Conservation (phyloP, 495 filamentous ascomycete genomes). For the Tetracladium setigerum region DNA sequence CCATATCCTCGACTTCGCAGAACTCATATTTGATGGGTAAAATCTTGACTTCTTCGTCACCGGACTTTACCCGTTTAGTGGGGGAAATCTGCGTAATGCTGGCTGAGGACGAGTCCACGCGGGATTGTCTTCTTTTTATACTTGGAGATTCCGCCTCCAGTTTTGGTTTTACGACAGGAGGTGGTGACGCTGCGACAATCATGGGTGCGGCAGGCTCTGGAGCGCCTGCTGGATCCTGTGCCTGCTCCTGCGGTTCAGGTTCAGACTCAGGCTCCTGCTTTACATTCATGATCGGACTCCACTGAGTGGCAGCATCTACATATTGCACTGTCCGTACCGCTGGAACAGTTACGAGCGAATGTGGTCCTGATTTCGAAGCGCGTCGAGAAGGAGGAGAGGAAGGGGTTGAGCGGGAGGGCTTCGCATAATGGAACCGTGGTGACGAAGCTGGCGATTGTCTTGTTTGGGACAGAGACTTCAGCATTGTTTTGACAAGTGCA, state of each 20-base stretch:
- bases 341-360: not conserved
- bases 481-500: conserved; percentile 24
- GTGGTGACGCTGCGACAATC: conserved; percentile 19
- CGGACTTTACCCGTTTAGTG: conserved; percentile 7
- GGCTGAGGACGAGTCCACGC: not conserved
- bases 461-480: conserved; percentile 40
- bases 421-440: conserved; percentile 22
- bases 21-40: conserved; percentile 72
- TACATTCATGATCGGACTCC: conserved; percentile 9
- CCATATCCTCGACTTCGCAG: conserved; percentile 75
- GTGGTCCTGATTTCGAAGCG: conserved; percentile 7
- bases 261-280: conserved; percentile 14
- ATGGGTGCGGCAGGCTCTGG: conserved; percentile 5
- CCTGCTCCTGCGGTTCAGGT: not conserved
- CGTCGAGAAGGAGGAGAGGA: conserved; percentile 12
- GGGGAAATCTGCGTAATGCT: not conserved
- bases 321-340: conserved; percentile 9
- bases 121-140: conserved; percentile 11
- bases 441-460: conserved; percentile 26
- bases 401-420: conserved; percentile 21
- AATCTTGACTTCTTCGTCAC: conserved; percentile 40
- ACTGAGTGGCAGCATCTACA: conserved; percentile 18
- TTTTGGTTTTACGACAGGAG: conserved; percentile 29
- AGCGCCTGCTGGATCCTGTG: not conserved
- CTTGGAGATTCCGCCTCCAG: conserved; percentile 30